Evolutionary conservation across 2,329 filamentous ascomycete genomes (phyloP), one percentile per base, ranked within the genome.

Genomic region (Neoarthrinium moseri): DNA sequence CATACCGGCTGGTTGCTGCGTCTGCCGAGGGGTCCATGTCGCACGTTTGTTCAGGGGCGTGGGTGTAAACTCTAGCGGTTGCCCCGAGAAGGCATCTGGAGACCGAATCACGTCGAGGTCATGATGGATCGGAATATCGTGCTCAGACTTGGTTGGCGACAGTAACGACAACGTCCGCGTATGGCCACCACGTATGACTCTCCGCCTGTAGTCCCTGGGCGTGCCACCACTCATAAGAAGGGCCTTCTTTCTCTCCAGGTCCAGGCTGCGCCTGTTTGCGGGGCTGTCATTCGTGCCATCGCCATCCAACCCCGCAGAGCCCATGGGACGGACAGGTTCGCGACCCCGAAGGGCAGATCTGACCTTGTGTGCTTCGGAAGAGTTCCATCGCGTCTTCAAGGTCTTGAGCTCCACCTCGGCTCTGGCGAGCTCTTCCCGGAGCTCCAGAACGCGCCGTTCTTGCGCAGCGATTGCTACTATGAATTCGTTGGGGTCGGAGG

Each of bases 391-490:
- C 58, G 81, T 86, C 73, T 96, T 97, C 51, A 99, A 73, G 33
- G 73, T 79, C 37, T 74, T 73, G 32, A 99, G 73, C 37, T 95
- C 87, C 11, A 73, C 70, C 63, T 99, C 92, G 5, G 94, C 92
- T 49, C 84, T 85, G 20, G 75, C 72, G n/a, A 99, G 74, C 66
- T 97, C 92, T 65, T 99, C 94, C 49, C 85, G 87, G 43, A 99
- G 73, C 68, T 97, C 94, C 47, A 99, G 71, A 2, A 99, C 92
- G 54, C 83, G 84, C 47, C 94, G 80, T 70, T 99, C 94, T 69
- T 97, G 91, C 12, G 89, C 85, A 35, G 94, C 94, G 58, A 99
- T 87, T 47, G 91, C 87, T 50, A 90, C 91, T 54, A 99, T 84
- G 58, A 96, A 88, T 41, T 84, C 76, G 58, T 77, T 79, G 42